These are phyloP conservation scores for Trapa bicornis DNA, from an alignment of 345 rosid genomes.

Conservation along the genomic window DNA sequence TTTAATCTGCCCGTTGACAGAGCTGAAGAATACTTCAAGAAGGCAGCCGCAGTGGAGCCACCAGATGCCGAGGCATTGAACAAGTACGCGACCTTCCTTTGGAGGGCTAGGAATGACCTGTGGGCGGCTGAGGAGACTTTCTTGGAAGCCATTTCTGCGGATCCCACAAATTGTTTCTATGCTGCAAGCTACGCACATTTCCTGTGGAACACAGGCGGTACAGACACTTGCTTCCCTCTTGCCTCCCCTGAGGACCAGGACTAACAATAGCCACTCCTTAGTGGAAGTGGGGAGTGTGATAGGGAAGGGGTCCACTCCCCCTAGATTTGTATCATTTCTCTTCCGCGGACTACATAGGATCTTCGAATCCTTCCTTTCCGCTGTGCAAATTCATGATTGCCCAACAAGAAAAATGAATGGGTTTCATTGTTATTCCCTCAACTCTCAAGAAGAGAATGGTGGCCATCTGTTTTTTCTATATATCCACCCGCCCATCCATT, in stretches of 20 bases:
- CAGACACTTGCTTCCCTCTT: slow-evolving; percentile 86
- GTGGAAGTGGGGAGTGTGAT: background rate
- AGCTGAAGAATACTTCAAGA: slow-evolving; percentile 78
- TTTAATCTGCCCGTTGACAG: slow-evolving; percentile 22
- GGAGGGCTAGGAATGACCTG: slow-evolving; percentile 62
- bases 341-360: too few species aligned
- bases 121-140: slow-evolving; percentile 93
- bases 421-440: too few species aligned
- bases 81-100: slow-evolving; percentile 77
- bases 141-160: slow-evolving; percentile 74
- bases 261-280: background rate
- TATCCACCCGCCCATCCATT: too few species aligned
- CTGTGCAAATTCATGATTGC: too few species aligned
- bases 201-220: slow-evolving; percentile 90
- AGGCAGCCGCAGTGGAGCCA: slow-evolving; percentile 46
- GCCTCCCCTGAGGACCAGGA: background rate
- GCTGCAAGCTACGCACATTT: slow-evolving; percentile 83
- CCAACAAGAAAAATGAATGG: too few species aligned
- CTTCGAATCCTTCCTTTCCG: too few species aligned
- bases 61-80: slow-evolving; percentile 64
- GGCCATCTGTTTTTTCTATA: too few species aligned
- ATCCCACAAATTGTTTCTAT: slow-evolving; percentile 53
- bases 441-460: too few species aligned
- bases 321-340: background rate
- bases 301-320: too few species aligned